Base-by-base conservation (phyloP, 228 moss, liverwort and hornwort species). In the Sphagnum fallax region DNA sequence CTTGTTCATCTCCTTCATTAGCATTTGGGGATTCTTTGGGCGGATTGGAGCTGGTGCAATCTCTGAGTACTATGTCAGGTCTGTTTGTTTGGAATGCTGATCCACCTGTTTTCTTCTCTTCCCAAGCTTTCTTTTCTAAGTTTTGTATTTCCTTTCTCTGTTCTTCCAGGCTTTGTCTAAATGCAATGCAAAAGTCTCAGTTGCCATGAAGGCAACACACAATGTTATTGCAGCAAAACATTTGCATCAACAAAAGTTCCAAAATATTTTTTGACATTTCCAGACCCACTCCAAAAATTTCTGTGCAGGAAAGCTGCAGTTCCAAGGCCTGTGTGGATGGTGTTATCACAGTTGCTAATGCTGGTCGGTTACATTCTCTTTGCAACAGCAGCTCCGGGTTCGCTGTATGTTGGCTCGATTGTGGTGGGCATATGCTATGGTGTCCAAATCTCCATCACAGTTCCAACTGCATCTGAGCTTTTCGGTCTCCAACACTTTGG, bases 401-500 rank as follows among this genome's bases (percentile, higher is more conserved):
- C 83, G 6, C 48, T 87, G 4, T 79, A 81, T 50, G 5, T 75
- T 11, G 87, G 70, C 16, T 83, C 83, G 5, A 55, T 83, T 47
- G n/a, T 87, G 5, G 66, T 87, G 4, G 81, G 87, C 2, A 1
- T 70, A 6, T 74, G 75, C 53, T 77, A 66, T 5, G 87, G 87
- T 6, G 50, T 80, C 48, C 83, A 83, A 70, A 69, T 74, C 9
- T 74, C 76, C 9, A 76, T 81, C 16, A 77, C 78, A 67, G 78
- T 81, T 32, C 81, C 83, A 4, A 77, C 75, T 5, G 78, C 83
- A 48, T 87, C 87, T 13, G 87, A 87, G 72, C 78, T 87, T 52
- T 87, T 87, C 52, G 87, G 87, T 16, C 69, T 87, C 53, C 71
- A 65, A 14, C 65, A 81, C 72, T 81, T 87, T 18, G 87, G 87